Evolutionary conservation across 768 basidiomycete species (phyloP).

Genomic region (Trametes sanguinea): DNA sequence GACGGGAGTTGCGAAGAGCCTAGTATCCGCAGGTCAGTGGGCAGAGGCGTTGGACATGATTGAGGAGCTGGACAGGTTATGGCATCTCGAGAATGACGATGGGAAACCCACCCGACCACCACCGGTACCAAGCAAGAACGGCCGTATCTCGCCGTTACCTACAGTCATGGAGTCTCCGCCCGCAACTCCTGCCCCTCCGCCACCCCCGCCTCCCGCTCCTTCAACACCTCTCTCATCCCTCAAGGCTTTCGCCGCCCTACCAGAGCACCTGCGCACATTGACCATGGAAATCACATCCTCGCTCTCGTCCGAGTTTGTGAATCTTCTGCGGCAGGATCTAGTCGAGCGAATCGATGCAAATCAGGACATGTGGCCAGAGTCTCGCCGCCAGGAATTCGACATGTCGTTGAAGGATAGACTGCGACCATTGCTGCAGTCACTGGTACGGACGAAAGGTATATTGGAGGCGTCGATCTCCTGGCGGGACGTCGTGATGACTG

Average conservation of each 20-base stretch:
- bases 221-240: conserved; percentile 67
- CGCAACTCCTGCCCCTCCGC: conserved; percentile 13
- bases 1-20: conserved; percentile 63
- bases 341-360: conserved; percentile 48
- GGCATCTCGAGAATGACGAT: conserved; percentile 36
- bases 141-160: conserved; percentile 23
- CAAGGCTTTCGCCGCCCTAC: conserved; percentile 72
- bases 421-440: conserved; percentile 73
- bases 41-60: conserved; percentile 78
- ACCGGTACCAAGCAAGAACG: conserved; percentile 12
- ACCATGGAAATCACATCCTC: conserved; percentile 76
- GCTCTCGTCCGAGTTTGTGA: conserved; percentile 76
- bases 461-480: conserved; percentile 69
- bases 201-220: conserved; percentile 23
- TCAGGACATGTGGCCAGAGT: conserved; percentile 17
- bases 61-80: conserved; percentile 64
- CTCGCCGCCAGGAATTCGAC: conserved; percentile 33
- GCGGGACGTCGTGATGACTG: conserved; percentile 65
- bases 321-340: conserved; percentile 67
- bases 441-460: conserved; percentile 71
- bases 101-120: conserved; percentile 5
- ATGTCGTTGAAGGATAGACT: conserved; percentile 61
- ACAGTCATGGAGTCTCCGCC: conserved; percentile 31
- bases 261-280: conserved; percentile 67
- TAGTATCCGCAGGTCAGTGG: conserved; percentile 90